These are phyloP conservation scores for Annulohypoxylon bovei DNA, from an alignment of 495 filamentous ascomycete species.

Conservation along the genomic window DNA sequence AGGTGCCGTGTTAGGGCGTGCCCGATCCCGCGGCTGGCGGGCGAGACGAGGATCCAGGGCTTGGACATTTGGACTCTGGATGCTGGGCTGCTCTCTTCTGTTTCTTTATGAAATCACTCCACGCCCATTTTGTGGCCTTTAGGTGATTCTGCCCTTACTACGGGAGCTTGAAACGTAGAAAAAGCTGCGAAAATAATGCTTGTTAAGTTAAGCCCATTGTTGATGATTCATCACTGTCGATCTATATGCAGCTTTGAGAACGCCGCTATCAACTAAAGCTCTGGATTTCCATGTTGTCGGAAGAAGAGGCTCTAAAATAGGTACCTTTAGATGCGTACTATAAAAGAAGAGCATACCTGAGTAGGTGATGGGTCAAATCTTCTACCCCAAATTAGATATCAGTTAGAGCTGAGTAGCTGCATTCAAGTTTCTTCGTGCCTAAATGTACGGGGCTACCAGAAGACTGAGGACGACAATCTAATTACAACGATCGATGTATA, in stretches of 20 bases:
- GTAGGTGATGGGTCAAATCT: no score
- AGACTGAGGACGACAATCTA: not conserved
- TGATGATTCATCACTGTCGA: slow-evolving; percentile 19
- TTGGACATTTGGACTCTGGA: slow-evolving; percentile 41
- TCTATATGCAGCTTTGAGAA: not conserved
- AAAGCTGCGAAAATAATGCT: not conserved
- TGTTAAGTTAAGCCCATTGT: not conserved
- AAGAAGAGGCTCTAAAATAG: no score
- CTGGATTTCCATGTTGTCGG: no score
- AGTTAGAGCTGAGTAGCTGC: no score
- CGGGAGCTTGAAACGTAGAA: no score
- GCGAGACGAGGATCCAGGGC: slow-evolving; percentile 62
- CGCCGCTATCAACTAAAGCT: not conserved
- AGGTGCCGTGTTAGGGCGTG: slow-evolving; percentile 75
- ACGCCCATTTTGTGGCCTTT: no score
- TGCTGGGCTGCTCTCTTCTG: not conserved
- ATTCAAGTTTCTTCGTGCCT: no score
- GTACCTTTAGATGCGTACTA: no score
- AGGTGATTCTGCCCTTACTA: no score
- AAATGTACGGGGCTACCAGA: not conserved
- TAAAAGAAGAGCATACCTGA: no score
- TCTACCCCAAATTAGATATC: no score
- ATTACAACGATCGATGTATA: not conserved
- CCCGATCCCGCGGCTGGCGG: slow-evolving; percentile 79
- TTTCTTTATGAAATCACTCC: not conserved